phyloP scores from a whole-genome alignment of 2,329 filamentous ascomycete species.

The Niveomyces coronatus region DNA sequence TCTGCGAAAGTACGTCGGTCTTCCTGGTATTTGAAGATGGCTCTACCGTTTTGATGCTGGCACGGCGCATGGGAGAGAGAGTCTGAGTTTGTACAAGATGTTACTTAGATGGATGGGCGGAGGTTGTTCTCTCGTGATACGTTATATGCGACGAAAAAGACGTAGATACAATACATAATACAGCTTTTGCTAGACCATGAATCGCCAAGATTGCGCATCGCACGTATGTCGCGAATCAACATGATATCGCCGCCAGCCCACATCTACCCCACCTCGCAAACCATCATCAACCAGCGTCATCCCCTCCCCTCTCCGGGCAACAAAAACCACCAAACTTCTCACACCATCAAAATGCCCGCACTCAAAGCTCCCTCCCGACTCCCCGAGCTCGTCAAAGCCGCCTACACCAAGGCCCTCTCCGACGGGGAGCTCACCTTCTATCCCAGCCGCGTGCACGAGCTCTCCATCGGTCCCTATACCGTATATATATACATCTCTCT shows the following conservation, averaged over 20 bases:
- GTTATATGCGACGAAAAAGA: too few relatives aligned
- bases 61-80: conserved; percentile 2
- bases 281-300: not conserved
- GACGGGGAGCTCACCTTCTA: conserved; percentile 43
- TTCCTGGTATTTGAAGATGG: conserved; percentile 36
- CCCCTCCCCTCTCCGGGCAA: too few relatives aligned
- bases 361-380: conserved; percentile 35
- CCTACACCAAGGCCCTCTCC: conserved; percentile 37
- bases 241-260: too few relatives aligned
- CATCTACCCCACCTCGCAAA: not conserved
- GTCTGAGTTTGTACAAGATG: too few relatives aligned
- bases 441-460: conserved; percentile 39
- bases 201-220: too few relatives aligned
- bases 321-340: not conserved
- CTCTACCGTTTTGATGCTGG: not conserved
- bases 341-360: conserved; percentile 24
- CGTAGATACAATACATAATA: too few relatives aligned
- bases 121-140: too few relatives aligned
- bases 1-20: conserved; percentile 34
- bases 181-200: too few relatives aligned
- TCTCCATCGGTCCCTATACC: not conserved
- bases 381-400: conserved; percentile 37
- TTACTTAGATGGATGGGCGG: too few relatives aligned
- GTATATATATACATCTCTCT: not conserved
- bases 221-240: too few relatives aligned